Percentiles rank a stretch among this genome's conserved stretches.
phyloP scores from a whole-genome alignment of 805 yeast species.

The Clavispora phyllophila region DNA sequence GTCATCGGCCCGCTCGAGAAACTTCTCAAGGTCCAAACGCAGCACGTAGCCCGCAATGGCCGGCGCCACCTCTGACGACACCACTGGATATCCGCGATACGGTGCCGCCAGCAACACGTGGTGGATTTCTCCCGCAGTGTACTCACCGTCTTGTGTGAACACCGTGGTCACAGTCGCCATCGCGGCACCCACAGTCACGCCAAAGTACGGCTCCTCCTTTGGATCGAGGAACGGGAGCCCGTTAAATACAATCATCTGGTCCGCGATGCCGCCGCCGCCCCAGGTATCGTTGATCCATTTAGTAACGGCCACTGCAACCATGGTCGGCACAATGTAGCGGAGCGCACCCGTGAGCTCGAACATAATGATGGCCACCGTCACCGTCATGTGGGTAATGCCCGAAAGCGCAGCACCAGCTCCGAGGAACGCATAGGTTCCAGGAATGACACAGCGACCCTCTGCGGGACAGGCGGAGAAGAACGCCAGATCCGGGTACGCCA shows the following conservation, averaged over 20 bases:
- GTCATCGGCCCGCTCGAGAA: conserved; percentile 2
- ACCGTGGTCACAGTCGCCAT: conserved; percentile 48
- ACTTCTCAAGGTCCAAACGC: conserved; percentile 34
- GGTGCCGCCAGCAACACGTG: conserved; percentile 26
- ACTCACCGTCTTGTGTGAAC: conserved; percentile 28
- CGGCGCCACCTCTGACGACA: conserved; percentile 33
- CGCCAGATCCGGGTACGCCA: conserved; percentile 29
- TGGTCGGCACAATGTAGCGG: conserved; percentile 85
- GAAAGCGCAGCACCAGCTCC: conserved; percentile 96
- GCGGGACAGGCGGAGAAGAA: conserved; percentile 29
- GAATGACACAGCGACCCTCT: conserved; percentile 61
- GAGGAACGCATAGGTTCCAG: conserved; percentile 91
- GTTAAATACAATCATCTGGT: conserved; percentile 84
- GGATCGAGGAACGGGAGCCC: conserved; percentile 79
- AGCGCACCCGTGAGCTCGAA: conserved; percentile 95
- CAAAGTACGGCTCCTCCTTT: conserved; percentile 60
- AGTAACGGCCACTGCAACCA: conserved; percentile 91
- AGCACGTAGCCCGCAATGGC: conserved; percentile 43
- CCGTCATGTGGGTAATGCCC: conserved; percentile 90
- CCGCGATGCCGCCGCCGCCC: conserved; percentile 88
- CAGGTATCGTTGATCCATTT: conserved; percentile 70
- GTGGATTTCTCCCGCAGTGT: conserved; percentile 31
- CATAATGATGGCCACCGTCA: conserved; percentile 92
- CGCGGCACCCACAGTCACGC: conserved; percentile 45
- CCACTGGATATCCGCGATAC: conserved; percentile 52